Conservation (phyloP, 2,329 filamentous ascomycete genomes). For the Aspergillus phoenicis region DNA sequence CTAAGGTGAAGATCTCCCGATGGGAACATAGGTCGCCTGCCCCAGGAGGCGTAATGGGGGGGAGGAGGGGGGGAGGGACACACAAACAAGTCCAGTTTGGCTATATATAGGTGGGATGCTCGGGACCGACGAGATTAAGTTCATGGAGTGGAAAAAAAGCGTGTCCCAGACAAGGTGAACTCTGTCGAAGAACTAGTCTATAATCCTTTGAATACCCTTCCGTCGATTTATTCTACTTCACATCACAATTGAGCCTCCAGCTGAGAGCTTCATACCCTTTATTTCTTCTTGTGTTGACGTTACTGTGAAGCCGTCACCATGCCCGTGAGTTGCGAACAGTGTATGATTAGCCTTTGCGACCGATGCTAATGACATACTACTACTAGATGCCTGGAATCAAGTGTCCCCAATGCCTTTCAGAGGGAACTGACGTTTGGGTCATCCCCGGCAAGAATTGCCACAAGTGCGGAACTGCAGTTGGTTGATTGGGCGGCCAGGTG, state of each 20-base stretch:
- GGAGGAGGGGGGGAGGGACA: no score
- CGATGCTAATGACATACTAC: constrained; percentile 19
- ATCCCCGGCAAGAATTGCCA: constrained; percentile 52
- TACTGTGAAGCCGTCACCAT: background rate
- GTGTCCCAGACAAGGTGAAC: constrained; percentile 8
- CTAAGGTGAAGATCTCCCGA: constrained; percentile 29
- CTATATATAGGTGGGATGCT: constrained; percentile 23
- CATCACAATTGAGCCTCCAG: no score
- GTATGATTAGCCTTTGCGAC: background rate
- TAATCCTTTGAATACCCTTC: background rate
- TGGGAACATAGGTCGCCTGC: constrained; percentile 14
- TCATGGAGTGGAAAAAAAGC: constrained; percentile 16
- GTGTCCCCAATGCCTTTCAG: constrained; percentile 41
- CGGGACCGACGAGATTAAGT: constrained; percentile 17
- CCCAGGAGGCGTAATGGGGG: background rate
- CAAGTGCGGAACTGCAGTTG: constrained; percentile 42
- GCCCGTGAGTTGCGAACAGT: constrained; percentile 11
- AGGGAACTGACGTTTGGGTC: constrained; percentile 47
- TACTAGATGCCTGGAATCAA: constrained; percentile 49
- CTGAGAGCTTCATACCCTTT: no score
- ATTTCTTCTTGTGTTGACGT: background rate
- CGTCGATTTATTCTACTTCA: background rate
- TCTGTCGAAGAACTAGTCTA: constrained; percentile 13
- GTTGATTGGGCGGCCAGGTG: constrained; percentile 18
- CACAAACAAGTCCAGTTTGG: background rate